Conservation (phyloP, 2,329 filamentous ascomycete species). For the Colletotrichum tofieldiae region DNA sequence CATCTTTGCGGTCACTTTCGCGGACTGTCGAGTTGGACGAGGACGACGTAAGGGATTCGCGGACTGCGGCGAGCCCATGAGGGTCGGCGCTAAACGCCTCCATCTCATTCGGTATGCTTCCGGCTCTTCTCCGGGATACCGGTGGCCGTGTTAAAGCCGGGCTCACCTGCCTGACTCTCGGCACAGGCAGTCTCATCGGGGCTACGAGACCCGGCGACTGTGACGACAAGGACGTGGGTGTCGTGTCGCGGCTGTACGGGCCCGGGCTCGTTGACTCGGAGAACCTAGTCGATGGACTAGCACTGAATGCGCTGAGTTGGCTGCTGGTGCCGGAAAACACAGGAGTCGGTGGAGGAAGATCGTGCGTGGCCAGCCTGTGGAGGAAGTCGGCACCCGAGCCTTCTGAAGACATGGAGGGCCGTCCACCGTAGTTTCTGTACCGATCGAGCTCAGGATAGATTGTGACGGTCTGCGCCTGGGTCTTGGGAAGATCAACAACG, state of each 20-base stretch:
- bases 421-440: conserved; percentile 64
- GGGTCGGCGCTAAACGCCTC: conserved; percentile 64
- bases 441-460: conserved; percentile 75
- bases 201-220: conserved; percentile 77
- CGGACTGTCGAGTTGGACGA: conserved; percentile 80
- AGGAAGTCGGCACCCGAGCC: conserved; percentile 62
- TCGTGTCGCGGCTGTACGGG: conserved; percentile 82
- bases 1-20: conserved; percentile 60
- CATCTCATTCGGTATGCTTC: conserved; percentile 68
- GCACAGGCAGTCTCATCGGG: conserved; percentile 61
- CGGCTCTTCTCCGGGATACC: conserved; percentile 71
- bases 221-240: conserved; percentile 83
- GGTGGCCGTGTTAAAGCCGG: conserved; percentile 72
- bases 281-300: conserved; percentile 82
- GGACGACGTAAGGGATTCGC: conserved; percentile 80
- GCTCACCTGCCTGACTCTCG: conserved; percentile 69
- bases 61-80: conserved; percentile 75
- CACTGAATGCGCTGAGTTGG: conserved; percentile 73
- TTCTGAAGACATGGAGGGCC: conserved; percentile 54
- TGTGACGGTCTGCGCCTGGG: conserved; percentile 58
- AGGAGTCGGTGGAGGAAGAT: conserved; percentile 77
- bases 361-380: conserved; percentile 73
- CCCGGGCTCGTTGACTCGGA: conserved; percentile 80
- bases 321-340: conserved; percentile 73
- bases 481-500: conserved; percentile 57